These are phyloP conservation scores for Haplosporangium sp. DNA, from an alignment of 371 early-diverging fungal species.

Conservation along the genomic window DNA sequence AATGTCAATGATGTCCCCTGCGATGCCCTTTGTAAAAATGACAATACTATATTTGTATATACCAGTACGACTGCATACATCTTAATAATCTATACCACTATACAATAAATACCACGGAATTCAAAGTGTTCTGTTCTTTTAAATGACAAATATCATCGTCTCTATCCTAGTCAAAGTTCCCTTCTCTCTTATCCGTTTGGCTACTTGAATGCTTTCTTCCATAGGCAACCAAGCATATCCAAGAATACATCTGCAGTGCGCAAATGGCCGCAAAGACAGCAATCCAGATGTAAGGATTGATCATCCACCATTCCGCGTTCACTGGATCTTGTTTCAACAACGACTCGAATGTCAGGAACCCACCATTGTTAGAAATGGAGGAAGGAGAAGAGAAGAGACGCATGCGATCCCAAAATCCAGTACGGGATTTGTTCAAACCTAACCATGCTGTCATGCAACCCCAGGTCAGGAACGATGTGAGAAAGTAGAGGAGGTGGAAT, in stretches of 20 bases:
- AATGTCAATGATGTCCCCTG: too few species aligned
- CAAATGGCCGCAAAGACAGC: slow-evolving; percentile 8
- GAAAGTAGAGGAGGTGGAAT: slow-evolving; percentile 16
- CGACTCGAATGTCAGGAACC: slow-evolving; percentile 17
- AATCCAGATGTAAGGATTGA: slow-evolving; percentile 27
- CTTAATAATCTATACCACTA: not conserved
- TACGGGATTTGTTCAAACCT: slow-evolving; percentile 20
- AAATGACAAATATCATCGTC: not conserved
- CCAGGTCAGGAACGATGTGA: slow-evolving; percentile 9
- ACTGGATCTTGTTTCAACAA: slow-evolving; percentile 9
- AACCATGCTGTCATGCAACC: slow-evolving; percentile 27
- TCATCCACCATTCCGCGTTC: slow-evolving; percentile 15
- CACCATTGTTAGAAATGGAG: not conserved
- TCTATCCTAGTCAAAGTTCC: not conserved
- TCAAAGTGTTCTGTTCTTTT: too few species aligned
- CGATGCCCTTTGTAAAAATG: too few species aligned
- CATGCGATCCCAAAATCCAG: slow-evolving; percentile 29
- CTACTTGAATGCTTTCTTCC: slow-evolving; percentile 6
- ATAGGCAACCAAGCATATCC: slow-evolving; percentile 24
- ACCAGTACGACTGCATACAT: too few species aligned
- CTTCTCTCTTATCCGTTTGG: not conserved
- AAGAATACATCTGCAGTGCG: slow-evolving; percentile 16
- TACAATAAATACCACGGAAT: too few species aligned
- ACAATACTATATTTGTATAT: not conserved
- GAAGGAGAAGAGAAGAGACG: too few species aligned